These are phyloP conservation scores for Zygnema cylindricum DNA, from an alignment of 139 green algal genomes.

Conservation along the genomic window DNA sequence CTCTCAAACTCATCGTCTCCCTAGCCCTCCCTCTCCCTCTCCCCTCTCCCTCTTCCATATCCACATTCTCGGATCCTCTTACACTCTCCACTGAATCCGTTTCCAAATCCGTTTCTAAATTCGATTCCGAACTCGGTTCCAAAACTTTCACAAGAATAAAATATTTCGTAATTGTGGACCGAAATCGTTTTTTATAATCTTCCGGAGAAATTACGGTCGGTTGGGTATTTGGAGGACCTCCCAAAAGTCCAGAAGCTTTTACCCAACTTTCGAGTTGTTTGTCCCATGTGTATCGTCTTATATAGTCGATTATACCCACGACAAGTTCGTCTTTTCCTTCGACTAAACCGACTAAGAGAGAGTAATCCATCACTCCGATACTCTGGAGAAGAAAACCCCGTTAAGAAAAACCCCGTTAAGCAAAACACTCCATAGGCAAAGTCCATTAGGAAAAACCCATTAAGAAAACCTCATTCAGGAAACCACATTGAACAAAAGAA, in stretches of 20 bases:
- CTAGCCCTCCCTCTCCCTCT: background rate
- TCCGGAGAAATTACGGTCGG: conserved; percentile 94
- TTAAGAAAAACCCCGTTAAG: too few relatives aligned
- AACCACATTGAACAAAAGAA: background rate
- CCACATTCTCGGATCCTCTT: background rate
- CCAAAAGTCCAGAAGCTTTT: conserved; percentile 90
- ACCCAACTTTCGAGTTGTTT: conserved; percentile 97
- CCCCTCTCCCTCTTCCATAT: background rate
- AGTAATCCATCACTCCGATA: conserved; percentile 95
- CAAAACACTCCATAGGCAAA: background rate
- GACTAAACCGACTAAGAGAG: conserved; percentile 85
- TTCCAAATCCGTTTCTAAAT: background rate
- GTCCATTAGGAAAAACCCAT: background rate
- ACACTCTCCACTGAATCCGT: background rate
- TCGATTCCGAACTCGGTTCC: background rate
- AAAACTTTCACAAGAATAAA: conserved; percentile 35
- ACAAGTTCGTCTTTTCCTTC: conserved; percentile 66
- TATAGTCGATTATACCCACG: conserved; percentile 95
- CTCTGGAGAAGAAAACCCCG: conserved; percentile 10
- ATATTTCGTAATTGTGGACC: conserved; percentile 63
- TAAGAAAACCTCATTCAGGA: background rate
- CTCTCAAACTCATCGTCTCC: background rate
- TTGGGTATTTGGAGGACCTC: conserved; percentile 67
- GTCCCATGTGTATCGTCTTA: conserved; percentile 95
- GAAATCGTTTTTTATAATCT: conserved; percentile 92